Base-by-base conservation (phyloP, 1,139 yeast species). In the Pneumocystis carinii region DNA sequence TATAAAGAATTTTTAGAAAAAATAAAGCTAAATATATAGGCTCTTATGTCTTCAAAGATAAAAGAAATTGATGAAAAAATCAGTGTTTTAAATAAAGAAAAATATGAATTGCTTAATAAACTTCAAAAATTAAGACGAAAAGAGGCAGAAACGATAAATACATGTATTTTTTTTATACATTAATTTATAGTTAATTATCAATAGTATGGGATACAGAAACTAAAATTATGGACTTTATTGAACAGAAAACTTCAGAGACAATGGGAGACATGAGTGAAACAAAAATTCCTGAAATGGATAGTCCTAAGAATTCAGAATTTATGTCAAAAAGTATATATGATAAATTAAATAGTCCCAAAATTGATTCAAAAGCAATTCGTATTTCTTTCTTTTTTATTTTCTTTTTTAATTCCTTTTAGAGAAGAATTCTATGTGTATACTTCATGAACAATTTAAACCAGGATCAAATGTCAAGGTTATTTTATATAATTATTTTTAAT, bases 21-120 rank as follows among this genome's bases (percentile, higher is more conserved):
- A 36, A n/a, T 48, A 19, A 27, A 19, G 36, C 17, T 42, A 24
- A 8, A 10, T 37, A 14, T 7, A 17, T 32, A 38, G 67, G 64
- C 84, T 36, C 72, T 84, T 42, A 84, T 87, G 0, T 78, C 86
- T 0, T 78, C 77, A 67, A 90, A 85, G 69, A 82, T 85, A 61
- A 73, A 75, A 62, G 90, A 83, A 65, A 76, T 86, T 58, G 90
- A 85, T 70, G 71, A 71, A 59, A 79, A 83, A 67, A 79, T 86
- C 59, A 76, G 78, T 60, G 78, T 77, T 67, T 70, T 85, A 60
- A 79, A 80, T 64, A 69, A 74, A 17, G 75, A 79, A 74, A 76
- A 89, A 63, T 75, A 78, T 64, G 70, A 77, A 29, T 80, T 83
- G 36, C 81, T 84, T 67, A 82, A 83, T 66, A 75, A 82, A 66